phyloP scores from a whole-genome alignment of 306 rosid genomes.

The Cicer judaicum region DNA sequence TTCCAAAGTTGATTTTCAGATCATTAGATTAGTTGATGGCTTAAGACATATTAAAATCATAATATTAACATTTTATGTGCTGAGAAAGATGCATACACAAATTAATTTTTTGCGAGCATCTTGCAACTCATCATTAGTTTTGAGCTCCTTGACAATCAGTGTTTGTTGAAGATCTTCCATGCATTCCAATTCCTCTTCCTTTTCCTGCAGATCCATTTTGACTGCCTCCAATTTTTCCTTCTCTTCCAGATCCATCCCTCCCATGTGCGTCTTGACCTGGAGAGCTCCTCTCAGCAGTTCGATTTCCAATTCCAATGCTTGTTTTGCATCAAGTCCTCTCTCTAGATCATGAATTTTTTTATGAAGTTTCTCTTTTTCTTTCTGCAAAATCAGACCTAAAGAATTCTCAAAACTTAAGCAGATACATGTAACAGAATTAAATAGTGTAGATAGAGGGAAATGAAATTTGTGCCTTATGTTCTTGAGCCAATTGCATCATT shows the following conservation, averaged over 20 bases:
- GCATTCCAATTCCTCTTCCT: constrained; percentile 61
- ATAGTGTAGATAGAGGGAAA: background rate
- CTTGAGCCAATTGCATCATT: constrained; percentile 63
- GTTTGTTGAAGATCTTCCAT: constrained; percentile 45
- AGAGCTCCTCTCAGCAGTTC: constrained; percentile 75
- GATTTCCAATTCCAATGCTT: constrained; percentile 67
- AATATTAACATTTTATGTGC: constrained; percentile 11
- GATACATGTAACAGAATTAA: constrained; percentile 18
- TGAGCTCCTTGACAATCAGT: constrained; percentile 65
- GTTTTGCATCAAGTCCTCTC: constrained; percentile 74
- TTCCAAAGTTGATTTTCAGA: constrained; percentile 11
- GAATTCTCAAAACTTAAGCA: background rate
- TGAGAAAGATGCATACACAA: constrained; percentile 47
- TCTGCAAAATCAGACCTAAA: constrained; percentile 54
- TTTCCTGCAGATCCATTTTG: constrained; percentile 54
- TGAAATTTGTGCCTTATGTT: constrained; percentile 55
- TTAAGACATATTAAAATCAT: background rate
- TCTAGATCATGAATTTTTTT: constrained; percentile 62
- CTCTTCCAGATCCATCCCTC: constrained; percentile 58
- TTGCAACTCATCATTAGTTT: constrained; percentile 78
- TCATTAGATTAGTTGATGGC: background rate
- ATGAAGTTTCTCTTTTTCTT: constrained; percentile 64
- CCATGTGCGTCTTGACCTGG: constrained; percentile 73
- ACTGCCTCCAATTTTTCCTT: constrained; percentile 62
- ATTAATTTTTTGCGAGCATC: constrained; percentile 80